Evolutionary conservation across 2,329 filamentous ascomycete genomes (phyloP), one percentile per base, ranked within the genome.

Genomic region (Pseudocercospora musae): DNA sequence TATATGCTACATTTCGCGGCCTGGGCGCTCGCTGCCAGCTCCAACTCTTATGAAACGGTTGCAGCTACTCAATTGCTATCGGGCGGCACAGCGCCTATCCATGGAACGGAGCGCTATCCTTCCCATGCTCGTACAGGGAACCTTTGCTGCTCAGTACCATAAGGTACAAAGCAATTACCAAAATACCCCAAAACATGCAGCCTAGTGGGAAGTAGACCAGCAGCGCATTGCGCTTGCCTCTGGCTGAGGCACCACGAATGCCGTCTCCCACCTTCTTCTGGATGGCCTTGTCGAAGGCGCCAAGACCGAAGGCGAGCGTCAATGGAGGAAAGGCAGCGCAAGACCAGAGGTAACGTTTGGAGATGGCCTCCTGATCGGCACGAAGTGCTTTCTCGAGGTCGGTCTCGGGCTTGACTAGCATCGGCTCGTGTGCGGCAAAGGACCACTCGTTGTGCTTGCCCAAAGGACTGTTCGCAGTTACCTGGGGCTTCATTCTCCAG

Each of bases 141-240:
- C 59, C 59, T 23, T 62, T 40, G 33, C 20, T 55, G 20, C 55
- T 33, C 8, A 40, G 50, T 31, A 59, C 52, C 42, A 62, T 57
- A 33, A 62, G 29, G 40, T 56, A 53, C 29, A 62, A 7, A 13
- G 44, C 57, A n/a, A 59, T 20, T 4, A 59, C 29, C 50, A 58
- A 18, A 4, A 59, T 54, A 9, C 25, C 57, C 60, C 60, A 62
- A n/a, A 56, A 57, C 11, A 62, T 59, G 15, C 55, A 37, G 10
- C 64, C 59, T n/a, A 72, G 25, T 49, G 71, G 69, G 9, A 67
- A 50, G 33, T 50, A 65, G 18, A 66, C 56, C 18, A 58, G 49
- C 37, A 69, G 56, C 20, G 69, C 69, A 5, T 61, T 57, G 31
- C 59, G 54, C 66, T 71, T 73, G 62, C 69, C 59, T 50, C 60